Percentiles rank a stretch among this genome's conserved stretches.
These are phyloP conservation scores for Pseudocercospora fijiensis DNA, from an alignment of 2,329 filamentous ascomycete genomes.

Conservation along the genomic window DNA sequence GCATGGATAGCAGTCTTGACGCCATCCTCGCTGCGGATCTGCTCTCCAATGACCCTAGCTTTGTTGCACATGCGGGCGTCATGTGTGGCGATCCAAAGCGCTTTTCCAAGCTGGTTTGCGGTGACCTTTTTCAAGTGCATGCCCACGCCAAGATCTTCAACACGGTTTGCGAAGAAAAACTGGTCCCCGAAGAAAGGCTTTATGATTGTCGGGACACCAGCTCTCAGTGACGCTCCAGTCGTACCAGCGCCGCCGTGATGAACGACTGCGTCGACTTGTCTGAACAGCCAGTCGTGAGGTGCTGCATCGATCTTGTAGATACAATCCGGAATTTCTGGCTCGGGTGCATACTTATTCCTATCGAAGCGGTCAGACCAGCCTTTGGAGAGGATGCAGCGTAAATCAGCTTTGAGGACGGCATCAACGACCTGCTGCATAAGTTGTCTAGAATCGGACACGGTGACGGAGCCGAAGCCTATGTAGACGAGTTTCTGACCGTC, in stretches of 20 bases:
- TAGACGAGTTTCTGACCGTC: constrained; percentile 94
- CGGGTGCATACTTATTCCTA: constrained; percentile 55
- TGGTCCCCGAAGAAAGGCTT: constrained; percentile 98
- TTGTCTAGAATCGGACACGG: constrained; percentile 82
- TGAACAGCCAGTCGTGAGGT: constrained; percentile 95
- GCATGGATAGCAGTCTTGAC: constrained; percentile 87
- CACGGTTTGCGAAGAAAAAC: constrained; percentile 87
- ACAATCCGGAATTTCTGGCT: constrained; percentile 71
- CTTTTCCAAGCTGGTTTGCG: constrained; percentile 77
- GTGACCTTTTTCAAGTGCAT: constrained; percentile 87
- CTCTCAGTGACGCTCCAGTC: constrained; percentile 86
- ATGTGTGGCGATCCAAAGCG: constrained; percentile 87
- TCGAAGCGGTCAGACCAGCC: constrained; percentile 89
- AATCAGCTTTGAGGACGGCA: constrained; percentile 84
- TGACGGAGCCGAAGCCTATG: constrained; percentile 94
- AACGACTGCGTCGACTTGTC: constrained; percentile 86
- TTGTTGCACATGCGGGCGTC: constrained; percentile 89
- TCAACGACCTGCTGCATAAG: constrained; percentile 92
- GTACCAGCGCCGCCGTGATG: constrained; percentile 96
- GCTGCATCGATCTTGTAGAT: constrained; percentile 87
- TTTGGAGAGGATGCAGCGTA: constrained; percentile 91
- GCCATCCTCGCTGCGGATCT: constrained; percentile 87
- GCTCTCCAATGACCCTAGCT: constrained; percentile 75
- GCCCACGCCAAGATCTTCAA: constrained; percentile 91
- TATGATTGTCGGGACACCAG: constrained; percentile 89